Conservation (phyloP, 805 yeast species). For the Middelhovenomyces tepae region DNA sequence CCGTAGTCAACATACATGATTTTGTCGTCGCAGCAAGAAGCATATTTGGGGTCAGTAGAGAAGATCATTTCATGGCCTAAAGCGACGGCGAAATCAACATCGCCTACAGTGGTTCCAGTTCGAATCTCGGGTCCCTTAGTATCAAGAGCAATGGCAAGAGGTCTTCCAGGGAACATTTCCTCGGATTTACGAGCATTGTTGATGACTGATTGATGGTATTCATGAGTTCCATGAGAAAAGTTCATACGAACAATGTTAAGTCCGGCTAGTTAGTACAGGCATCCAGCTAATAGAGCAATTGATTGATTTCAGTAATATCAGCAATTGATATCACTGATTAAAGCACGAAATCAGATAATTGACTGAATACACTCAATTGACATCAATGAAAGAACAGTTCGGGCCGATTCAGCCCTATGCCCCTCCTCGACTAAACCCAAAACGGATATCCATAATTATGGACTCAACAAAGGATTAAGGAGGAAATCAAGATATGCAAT, state of each 20-base stretch:
- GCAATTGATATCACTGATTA: too few species aligned
- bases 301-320: too few species aligned
- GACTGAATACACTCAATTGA: too few species aligned
- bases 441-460: too few species aligned
- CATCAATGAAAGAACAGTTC: too few species aligned
- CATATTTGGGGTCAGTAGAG: slow-evolving; percentile 80
- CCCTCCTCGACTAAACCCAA: too few species aligned
- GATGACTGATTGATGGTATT: slow-evolving; percentile 93
- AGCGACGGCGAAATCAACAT: slow-evolving; percentile 71
- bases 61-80: slow-evolving; percentile 87
- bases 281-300: too few species aligned
- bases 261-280: slow-evolving; percentile 74
- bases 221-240: slow-evolving; percentile 97
- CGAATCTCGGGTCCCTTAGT: slow-evolving; percentile 99
- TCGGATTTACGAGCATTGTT: slow-evolving; percentile 96
- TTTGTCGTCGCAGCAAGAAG: slow-evolving; percentile 62
- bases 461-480: too few species aligned
- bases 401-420: too few species aligned
- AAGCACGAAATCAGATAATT: too few species aligned
- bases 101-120: slow-evolving; percentile 87
- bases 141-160: slow-evolving; percentile 95
- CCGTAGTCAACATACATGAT: slow-evolving; percentile 87
- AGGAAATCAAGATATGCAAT: too few species aligned
- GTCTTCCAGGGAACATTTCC: slow-evolving; percentile 86
- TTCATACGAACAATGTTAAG: slow-evolving; percentile 97